Conservation (phyloP, 352 stramenopile genomes). For the Globisporangium paddicum region DNA sequence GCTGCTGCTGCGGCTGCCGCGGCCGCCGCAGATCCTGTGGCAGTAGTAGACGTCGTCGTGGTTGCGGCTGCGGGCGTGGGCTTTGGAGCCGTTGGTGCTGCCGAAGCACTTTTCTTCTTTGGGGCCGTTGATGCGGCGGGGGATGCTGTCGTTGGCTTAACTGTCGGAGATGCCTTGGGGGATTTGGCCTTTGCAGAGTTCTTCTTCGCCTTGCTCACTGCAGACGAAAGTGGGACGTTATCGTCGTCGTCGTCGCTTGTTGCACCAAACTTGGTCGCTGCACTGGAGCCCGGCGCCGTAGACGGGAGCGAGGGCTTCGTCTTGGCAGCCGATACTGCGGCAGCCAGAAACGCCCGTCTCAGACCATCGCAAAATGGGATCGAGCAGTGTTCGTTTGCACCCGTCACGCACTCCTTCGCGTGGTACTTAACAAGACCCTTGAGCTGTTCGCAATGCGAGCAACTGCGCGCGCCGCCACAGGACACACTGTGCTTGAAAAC, state of each 20-base stretch:
- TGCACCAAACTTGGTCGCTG: constrained; percentile 3
- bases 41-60: constrained; percentile 1
- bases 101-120: constrained; percentile 25
- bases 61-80: constrained; percentile 14
- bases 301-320: constrained; percentile 27
- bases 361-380: constrained; percentile 84
- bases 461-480: constrained; percentile 60
- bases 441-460: constrained; percentile 76
- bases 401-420: constrained; percentile 67
- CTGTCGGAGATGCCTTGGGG: constrained; percentile 34
- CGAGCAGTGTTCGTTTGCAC: constrained; percentile 58
- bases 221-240: constrained; percentile 65
- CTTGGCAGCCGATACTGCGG: constrained; percentile 23
- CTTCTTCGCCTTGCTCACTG: constrained; percentile 65
- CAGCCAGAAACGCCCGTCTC: constrained; percentile 50
- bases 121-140: background rate
- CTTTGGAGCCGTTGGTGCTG: constrained; percentile 8
- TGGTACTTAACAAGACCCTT: constrained; percentile 85
- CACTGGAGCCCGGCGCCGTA: constrained; percentile 6
- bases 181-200: constrained; percentile 49
- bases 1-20: constrained; percentile 9
- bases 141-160: constrained; percentile 10
- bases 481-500: constrained; percentile 85
- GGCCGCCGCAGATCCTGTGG: background rate
- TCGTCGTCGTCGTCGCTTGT: constrained; percentile 65